Evolutionary conservation across 176 grass and related monocot species (phyloP).

Genomic region (Aechmea fasciata): DNA sequence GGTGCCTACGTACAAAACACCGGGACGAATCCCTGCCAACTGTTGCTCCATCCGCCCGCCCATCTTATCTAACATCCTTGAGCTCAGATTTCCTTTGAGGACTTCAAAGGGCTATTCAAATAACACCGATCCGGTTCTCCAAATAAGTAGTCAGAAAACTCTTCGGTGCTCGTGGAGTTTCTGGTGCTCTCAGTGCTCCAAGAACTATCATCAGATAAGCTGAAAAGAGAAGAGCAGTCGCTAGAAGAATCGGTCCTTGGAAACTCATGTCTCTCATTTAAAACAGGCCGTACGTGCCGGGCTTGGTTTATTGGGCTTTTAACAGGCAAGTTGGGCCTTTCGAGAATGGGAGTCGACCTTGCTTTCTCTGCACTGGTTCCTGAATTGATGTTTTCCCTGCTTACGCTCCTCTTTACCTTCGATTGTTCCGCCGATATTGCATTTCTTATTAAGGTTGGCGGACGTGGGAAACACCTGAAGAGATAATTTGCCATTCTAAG

Average conservation of each 20-base stretch:
- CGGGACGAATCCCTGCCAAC: not conserved
- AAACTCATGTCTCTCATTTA: not conserved
- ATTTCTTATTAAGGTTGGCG: slow-evolving; percentile 6
- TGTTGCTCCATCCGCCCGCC: not conserved
- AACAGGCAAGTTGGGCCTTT: not conserved
- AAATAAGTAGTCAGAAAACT: slow-evolving; percentile 23
- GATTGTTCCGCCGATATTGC: slow-evolving; percentile 2
- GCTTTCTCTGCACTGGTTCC: not conserved
- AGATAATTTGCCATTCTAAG: not conserved
- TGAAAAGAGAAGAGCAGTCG: slow-evolving; percentile 18
- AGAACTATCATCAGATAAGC: slow-evolving; percentile 21
- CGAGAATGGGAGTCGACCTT: not conserved
- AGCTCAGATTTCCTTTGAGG: not conserved
- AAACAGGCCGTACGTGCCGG: not conserved
- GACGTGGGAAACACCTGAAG: slow-evolving; percentile 6
- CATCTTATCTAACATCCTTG: not conserved
- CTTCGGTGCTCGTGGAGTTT: slow-evolving; percentile 19
- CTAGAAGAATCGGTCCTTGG: slow-evolving; percentile 17
- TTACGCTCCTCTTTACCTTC: not conserved
- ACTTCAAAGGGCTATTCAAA: slow-evolving; percentile 2
- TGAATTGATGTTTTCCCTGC: slow-evolving; percentile 7
- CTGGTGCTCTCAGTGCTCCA: slow-evolving; percentile 26
- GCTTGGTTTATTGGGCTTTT: not conserved
- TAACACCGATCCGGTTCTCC: slow-evolving; percentile 3
- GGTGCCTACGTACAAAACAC: slow-evolving; percentile 2